A percentile compares a stretch with the other conserved stretches of the same genome.
Evolutionary conservation across 768 basidiomycete species (phyloP).

Genomic region (Gymnopilus junonius): DNA sequence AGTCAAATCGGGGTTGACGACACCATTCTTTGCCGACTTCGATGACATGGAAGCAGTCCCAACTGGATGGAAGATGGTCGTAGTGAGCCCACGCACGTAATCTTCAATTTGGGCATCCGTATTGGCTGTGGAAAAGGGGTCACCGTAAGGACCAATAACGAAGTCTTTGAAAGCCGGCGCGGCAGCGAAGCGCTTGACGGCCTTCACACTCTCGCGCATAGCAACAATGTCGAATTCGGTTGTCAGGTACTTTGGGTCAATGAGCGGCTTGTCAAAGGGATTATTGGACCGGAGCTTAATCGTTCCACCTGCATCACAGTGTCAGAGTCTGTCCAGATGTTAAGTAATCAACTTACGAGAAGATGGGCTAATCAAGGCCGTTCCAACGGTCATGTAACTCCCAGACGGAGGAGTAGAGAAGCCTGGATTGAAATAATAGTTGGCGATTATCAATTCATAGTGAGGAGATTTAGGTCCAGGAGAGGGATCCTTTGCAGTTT

Average conservation of each 20-base stretch:
- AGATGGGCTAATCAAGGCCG: conserved; percentile 25
- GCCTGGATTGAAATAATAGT: conserved; percentile 14
- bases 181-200: conserved; percentile 25
- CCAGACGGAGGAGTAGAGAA: conserved; percentile 18
- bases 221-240: conserved; percentile 34
- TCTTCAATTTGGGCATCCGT: conserved; percentile 19
- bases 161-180: conserved; percentile 33
- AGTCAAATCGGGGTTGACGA: conserved; percentile 39
- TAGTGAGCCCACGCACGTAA: conserved; percentile 20
- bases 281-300: not conserved
- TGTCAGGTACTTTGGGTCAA: conserved; percentile 52
- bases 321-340: not conserved
- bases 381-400: conserved; percentile 24
- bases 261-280: conserved; percentile 39
- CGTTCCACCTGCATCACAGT: not conserved
- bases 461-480: conserved; percentile 23
- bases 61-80: conserved; percentile 34
- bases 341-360: conserved; percentile 27
- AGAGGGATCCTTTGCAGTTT: conserved; percentile 24
- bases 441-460: conserved; percentile 33
- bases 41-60: conserved; percentile 39
- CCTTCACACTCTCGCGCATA: conserved; percentile 27
- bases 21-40: conserved; percentile 30
- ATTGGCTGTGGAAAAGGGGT: conserved; percentile 22
- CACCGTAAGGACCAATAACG: conserved; percentile 27